phyloP scores from a whole-genome alignment of 129 eudicot species.

The Flaveria robusta region DNA sequence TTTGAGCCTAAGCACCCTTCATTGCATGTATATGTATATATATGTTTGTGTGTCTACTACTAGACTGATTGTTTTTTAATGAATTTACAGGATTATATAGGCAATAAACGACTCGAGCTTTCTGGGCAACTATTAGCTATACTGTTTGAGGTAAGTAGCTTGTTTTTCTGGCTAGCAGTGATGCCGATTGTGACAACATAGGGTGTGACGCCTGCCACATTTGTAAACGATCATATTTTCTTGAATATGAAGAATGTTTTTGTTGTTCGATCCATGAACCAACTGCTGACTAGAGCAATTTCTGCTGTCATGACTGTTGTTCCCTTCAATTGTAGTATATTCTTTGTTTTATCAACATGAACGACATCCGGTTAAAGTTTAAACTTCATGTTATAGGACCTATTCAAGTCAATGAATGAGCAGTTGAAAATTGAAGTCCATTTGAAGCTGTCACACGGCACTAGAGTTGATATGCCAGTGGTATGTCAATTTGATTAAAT shows the following conservation, averaged over 20 bases:
- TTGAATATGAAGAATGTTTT: neutral
- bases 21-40: neutral
- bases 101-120: constrained; percentile 90
- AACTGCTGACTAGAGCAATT: constrained; percentile 9
- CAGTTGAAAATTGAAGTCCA: constrained; percentile 35
- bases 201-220: constrained; percentile 2
- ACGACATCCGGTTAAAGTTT: too few species aligned
- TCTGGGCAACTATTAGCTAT: constrained; percentile 79
- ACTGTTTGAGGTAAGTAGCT: constrained; percentile 77
- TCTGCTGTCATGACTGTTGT: neutral
- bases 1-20: constrained; percentile 21
- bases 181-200: constrained; percentile 12
- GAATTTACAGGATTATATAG: constrained; percentile 79
- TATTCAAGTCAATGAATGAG: constrained; percentile 78
- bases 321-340: neutral
- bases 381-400: constrained; percentile 54
- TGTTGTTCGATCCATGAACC: constrained; percentile 24
- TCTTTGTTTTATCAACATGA: constrained; percentile 3
- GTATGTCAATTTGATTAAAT: constrained; percentile 37
- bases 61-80: constrained; percentile 18
- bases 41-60: neutral
- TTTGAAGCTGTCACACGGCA: constrained; percentile 33
- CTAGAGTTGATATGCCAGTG: constrained; percentile 53
- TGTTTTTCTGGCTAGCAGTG: constrained; percentile 4
- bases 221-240: neutral